These are phyloP conservation scores for Arxiozyma slooffiae DNA, from an alignment of 1,139 yeast species.

Conservation along the genomic window DNA sequence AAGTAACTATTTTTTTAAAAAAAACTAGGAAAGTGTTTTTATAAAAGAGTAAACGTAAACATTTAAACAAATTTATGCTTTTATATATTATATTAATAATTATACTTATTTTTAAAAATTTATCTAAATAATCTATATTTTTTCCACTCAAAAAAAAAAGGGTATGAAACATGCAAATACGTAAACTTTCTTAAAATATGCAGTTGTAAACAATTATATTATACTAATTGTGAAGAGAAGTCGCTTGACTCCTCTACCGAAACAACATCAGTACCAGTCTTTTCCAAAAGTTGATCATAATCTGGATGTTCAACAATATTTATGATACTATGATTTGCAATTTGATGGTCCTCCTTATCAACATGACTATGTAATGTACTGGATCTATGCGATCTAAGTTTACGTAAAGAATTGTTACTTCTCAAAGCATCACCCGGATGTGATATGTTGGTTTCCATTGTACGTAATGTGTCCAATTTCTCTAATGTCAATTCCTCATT, in stretches of 20 bases:
- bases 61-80: too few species aligned
- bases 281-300: not conserved
- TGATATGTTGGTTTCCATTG: constrained; percentile 10
- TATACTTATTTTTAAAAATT: too few species aligned
- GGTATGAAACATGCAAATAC: not conserved
- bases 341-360: not conserved
- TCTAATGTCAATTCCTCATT: constrained; percentile 10
- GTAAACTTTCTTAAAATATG: not conserved
- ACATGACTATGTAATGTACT: not conserved
- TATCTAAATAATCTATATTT: too few species aligned
- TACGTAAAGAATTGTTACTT: not conserved
- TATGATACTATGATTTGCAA: not conserved
- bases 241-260: not conserved
- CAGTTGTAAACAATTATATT: not conserved
- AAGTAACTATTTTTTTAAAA: too few species aligned
- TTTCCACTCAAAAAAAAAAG: not conserved
- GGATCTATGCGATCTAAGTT: not conserved
- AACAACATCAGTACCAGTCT: not conserved
- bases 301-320: not conserved
- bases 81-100: too few species aligned
- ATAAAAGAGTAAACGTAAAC: not conserved
- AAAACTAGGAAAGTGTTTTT: too few species aligned
- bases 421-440: constrained; percentile 4
- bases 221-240: constrained; percentile 2
- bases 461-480: constrained; percentile 10